Conservation (phyloP, 441 rosid species). For the Brassica balearica region DNA sequence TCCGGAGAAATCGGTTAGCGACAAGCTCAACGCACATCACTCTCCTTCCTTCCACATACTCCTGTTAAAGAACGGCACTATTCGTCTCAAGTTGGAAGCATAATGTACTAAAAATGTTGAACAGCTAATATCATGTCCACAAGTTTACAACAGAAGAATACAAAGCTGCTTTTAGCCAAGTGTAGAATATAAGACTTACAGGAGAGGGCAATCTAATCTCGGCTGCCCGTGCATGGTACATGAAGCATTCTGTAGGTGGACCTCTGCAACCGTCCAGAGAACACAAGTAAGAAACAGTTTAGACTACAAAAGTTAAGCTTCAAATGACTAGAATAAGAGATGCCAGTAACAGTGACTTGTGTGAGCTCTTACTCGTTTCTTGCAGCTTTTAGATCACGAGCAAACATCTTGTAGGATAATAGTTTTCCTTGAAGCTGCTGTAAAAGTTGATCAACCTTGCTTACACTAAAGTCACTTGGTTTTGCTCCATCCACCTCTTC, state of each 20-base stretch:
- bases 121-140: background rate
- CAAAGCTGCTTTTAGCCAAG: background rate
- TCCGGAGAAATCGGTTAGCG: conserved; percentile 90
- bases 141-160: conserved; percentile 13
- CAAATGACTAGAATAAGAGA: background rate
- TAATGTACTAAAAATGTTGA: background rate
- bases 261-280: conserved; percentile 65
- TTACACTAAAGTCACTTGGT: conserved; percentile 61
- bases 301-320: conserved; percentile 11
- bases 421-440: conserved; percentile 84
- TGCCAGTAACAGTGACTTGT: background rate
- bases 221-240: conserved; percentile 92
- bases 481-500: conserved; percentile 49
- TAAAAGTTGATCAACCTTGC: conserved; percentile 77
- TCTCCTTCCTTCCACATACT: conserved; percentile 56
- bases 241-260: conserved; percentile 95
- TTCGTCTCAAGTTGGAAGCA: background rate
- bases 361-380: conserved; percentile 78
- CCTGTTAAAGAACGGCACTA: conserved; percentile 46
- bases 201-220: conserved; percentile 64
- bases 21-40: conserved; percentile 92
- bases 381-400: conserved; percentile 96
- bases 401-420: conserved; percentile 86
- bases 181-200: conserved; percentile 51
- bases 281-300: conserved; percentile 31